Evolutionary conservation across 306 rosid species (phyloP), one percentile per base, ranked within the genome.

Genomic region (Cicer chorassanicum): DNA sequence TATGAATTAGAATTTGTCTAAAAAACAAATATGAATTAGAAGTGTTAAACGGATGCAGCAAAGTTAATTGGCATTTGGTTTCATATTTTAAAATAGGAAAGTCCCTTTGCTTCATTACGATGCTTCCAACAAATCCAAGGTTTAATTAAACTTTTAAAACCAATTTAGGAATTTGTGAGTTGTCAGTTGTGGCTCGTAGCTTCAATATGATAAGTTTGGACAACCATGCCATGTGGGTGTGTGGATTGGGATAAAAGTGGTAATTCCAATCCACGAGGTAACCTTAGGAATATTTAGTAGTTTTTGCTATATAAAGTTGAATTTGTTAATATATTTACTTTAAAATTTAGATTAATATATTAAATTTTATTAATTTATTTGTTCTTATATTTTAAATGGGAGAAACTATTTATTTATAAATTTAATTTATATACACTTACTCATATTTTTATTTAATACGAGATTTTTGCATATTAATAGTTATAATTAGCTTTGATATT

Each of bases 151-250:
- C 18, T 15, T 15, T 29, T 36, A 2, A 24, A 50, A 13, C 41
- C 48, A 38, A 48, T 48, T 48, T 70, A 49, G 36, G 16, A 68
- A 70, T 34, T 69, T 50, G 36, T 34, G 74, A 40, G 51, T 11
- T 39, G 39, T 60, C 43, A 15, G 18, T 40, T 40, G 12, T 54
- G 75, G 65, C 51, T 11, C 8, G 19, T 51, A 53, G 44, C 36
- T 69, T 68, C 36, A 69, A 50, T 34, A n/a, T 18, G 48, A 38
- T 36, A 68, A 34, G 74, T 70, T 50, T 70, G 63, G 46, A 51
- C 15, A 50, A 68, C 4, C 42, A n/a, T 60, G 11, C 6, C 65
- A 60, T 60, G 16, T 60, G 59, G 0, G 11, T 60, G 59, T 0
- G 11, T 16, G 5, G 29, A 53, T 53, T 2, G 11, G 59, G 12